Conservation (phyloP, 306 rosid genomes). For the Alnus glutinosa region DNA sequence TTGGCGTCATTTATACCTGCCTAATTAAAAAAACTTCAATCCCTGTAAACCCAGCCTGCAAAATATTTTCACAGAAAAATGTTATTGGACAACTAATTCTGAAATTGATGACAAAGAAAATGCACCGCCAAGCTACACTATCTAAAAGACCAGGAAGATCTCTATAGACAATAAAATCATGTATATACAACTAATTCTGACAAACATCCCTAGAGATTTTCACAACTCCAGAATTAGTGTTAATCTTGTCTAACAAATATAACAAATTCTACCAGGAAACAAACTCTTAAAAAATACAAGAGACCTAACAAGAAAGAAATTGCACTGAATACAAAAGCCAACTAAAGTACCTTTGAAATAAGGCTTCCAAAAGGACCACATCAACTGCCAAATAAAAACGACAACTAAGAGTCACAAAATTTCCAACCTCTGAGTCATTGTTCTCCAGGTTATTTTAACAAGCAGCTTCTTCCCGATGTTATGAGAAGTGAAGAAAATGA, state of each 20-base stretch:
- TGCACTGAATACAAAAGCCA: constrained; percentile 12
- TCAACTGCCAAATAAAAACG: constrained; percentile 32
- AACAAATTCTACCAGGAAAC: constrained; percentile 1
- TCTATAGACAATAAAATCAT: neutral
- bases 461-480: constrained; percentile 40
- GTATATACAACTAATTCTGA: neutral
- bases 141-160: neutral
- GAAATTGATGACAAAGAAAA: neutral
- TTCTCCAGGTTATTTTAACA: constrained; percentile 56
- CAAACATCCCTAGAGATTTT: too few relatives aligned
- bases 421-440: constrained; percentile 33
- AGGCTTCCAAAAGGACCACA: constrained; percentile 18
- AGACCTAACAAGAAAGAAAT: neutral
- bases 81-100: constrained; percentile 12
- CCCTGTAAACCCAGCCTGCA: constrained; percentile 99
- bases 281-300: constrained; percentile 11
- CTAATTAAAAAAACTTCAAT: too few relatives aligned
- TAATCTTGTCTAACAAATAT: neutral
- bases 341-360: neutral
- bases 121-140: neutral
- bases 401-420: constrained; percentile 31
- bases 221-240: too few relatives aligned
- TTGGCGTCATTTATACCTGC: too few relatives aligned
- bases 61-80: constrained; percentile 27
- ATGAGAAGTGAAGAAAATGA: constrained; percentile 34